phyloP scores from a whole-genome alignment of 257 asterid species.

The Jacaranda copaia region DNA sequence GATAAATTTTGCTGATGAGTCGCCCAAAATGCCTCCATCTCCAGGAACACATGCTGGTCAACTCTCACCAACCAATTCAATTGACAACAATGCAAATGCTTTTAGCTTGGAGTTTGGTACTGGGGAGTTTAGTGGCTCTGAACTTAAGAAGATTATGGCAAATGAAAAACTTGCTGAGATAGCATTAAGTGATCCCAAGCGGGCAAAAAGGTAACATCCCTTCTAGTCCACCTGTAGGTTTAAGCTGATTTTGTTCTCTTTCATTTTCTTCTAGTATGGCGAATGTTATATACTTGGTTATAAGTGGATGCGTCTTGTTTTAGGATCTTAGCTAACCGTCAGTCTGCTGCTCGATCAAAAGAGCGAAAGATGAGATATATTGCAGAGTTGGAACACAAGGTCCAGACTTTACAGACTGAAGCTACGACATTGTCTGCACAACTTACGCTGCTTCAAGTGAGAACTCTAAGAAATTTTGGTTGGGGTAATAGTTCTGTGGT shows the following conservation, averaged over 20 bases:
- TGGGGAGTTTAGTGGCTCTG: slow-evolving; percentile 73
- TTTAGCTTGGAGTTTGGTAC: slow-evolving; percentile 67
- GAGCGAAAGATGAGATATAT: slow-evolving; percentile 78
- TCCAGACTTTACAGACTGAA: slow-evolving; percentile 69
- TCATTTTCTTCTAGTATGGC: background rate
- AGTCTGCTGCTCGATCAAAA: slow-evolving; percentile 80
- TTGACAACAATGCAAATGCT: slow-evolving; percentile 53
- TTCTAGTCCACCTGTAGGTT: too few species aligned
- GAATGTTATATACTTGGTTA: background rate
- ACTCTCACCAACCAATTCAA: slow-evolving; percentile 56
- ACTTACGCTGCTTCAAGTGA: slow-evolving; percentile 67
- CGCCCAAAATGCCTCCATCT: slow-evolving; percentile 60
- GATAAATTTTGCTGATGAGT: slow-evolving; percentile 56
- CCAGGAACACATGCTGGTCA: slow-evolving; percentile 55
- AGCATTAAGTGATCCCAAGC: slow-evolving; percentile 70
- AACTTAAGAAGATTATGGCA: slow-evolving; percentile 70
- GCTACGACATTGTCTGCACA: slow-evolving; percentile 72
- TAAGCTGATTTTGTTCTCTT: background rate
- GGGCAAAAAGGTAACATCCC: slow-evolving; percentile 63
- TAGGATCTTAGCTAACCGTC: slow-evolving; percentile 78
- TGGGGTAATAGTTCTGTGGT: background rate
- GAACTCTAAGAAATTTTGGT: background rate
- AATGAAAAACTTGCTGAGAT: slow-evolving; percentile 75
- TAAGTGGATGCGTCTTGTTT: slow-evolving; percentile 6
- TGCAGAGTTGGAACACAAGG: slow-evolving; percentile 70